Percentiles rank a stretch among this genome's conserved stretches.
Evolutionary conservation across 352 stramenopile species (phyloP).

Genomic region (Phytophthora foliorum): DNA sequence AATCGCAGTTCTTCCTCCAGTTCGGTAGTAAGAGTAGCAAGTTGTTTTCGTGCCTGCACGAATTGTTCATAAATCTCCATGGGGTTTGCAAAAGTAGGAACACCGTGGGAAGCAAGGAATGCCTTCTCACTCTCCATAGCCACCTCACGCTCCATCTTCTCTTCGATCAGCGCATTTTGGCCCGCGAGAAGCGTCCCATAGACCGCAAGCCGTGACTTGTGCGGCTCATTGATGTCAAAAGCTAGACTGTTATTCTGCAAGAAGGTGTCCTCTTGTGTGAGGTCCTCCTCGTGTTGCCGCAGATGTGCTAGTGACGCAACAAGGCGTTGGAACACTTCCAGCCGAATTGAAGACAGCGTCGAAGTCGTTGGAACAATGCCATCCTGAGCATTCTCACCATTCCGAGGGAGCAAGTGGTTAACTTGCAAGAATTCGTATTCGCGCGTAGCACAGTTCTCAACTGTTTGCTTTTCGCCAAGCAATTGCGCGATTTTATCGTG

Average conservation of each 20-base stretch:
- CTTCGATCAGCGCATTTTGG: conserved; percentile 63
- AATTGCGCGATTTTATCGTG: conserved; percentile 23
- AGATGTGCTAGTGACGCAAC: conserved; percentile 10
- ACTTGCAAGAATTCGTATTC: conserved; percentile 31
- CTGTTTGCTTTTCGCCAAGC: conserved; percentile 15
- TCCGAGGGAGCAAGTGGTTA: conserved; percentile 13
- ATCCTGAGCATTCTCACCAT: neutral
- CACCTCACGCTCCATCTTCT: conserved; percentile 67
- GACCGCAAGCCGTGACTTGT: conserved; percentile 44
- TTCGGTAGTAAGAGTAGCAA: conserved; percentile 18
- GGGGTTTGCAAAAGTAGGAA: conserved; percentile 22
- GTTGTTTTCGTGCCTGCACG: conserved; percentile 31
- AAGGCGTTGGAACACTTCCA: conserved; percentile 31
- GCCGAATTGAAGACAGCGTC: conserved; percentile 26
- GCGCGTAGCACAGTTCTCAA: conserved; percentile 10
- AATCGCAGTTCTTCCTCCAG: conserved; percentile 22
- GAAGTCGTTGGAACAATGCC: conserved; percentile 1
- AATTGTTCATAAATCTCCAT: conserved; percentile 37
- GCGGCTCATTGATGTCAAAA: conserved; percentile 11
- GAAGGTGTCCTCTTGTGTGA: conserved; percentile 24
- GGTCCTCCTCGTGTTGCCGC: conserved; percentile 16
- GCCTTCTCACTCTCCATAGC: conserved; percentile 40
- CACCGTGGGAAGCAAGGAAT: conserved; percentile 42
- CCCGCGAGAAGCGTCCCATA: conserved; percentile 57
- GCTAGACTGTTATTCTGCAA: conserved; percentile 25